phyloP scores from a whole-genome alignment of 805 yeast species.

The Grigorovia humatica region DNA sequence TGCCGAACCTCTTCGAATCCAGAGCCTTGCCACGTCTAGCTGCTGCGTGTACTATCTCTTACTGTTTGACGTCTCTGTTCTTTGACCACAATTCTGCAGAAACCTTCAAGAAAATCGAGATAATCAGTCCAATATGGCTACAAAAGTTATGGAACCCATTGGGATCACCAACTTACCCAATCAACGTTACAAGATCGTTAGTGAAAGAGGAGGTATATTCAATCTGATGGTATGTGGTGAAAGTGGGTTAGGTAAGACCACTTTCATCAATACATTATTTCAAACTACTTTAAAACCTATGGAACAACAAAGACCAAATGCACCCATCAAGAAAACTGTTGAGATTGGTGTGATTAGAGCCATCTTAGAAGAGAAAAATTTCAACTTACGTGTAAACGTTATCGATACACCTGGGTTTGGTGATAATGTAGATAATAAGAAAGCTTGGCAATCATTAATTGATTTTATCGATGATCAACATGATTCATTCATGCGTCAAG shows the following conservation, averaged over 20 bases:
- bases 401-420: slow-evolving; percentile 95
- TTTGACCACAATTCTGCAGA: not conserved
- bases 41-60: no score
- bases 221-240: slow-evolving; percentile 86
- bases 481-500: slow-evolving; percentile 80
- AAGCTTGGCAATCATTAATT: slow-evolving; percentile 77
- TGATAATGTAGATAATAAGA: slow-evolving; percentile 74
- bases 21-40: no score
- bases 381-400: slow-evolving; percentile 63
- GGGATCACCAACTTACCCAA: slow-evolving; percentile 68
- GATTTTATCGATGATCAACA: slow-evolving; percentile 91
- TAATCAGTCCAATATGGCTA: not conserved
- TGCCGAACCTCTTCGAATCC: no score
- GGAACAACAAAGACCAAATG: slow-evolving; percentile 37
- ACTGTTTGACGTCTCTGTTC: no score
- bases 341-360: slow-evolving; percentile 73
- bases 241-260: slow-evolving; percentile 86
- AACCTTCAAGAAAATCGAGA: not conserved
- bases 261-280: slow-evolving; percentile 77
- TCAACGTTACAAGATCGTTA: slow-evolving; percentile 67
- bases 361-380: slow-evolving; percentile 75
- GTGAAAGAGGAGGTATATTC: slow-evolving; percentile 65
- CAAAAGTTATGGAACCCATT: slow-evolving; percentile 31
- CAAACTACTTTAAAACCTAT: slow-evolving; percentile 55
- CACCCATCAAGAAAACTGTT: slow-evolving; percentile 54